Evolutionary conservation across 129 eudicot genomes (phyloP).

Genomic region (Lactuca saligna): DNA sequence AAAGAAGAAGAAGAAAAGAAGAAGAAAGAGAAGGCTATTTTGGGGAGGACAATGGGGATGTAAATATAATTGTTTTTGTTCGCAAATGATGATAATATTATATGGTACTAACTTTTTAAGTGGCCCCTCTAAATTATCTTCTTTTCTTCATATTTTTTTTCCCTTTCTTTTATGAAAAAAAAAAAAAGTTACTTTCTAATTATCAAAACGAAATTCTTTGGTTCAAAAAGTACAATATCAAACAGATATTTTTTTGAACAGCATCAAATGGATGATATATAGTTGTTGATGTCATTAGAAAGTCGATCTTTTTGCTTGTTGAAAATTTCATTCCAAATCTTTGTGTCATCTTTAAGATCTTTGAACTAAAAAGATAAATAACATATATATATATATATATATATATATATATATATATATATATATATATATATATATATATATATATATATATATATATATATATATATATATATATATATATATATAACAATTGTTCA

Average conservation of each 20-base stretch:
- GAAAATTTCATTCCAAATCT: slow-evolving; percentile 14
- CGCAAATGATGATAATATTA: slow-evolving; percentile 30
- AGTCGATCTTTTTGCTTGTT: slow-evolving; percentile 15
- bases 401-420: too few relatives aligned
- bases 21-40: slow-evolving; percentile 27
- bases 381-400: background rate
- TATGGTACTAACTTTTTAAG: slow-evolving; percentile 27
- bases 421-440: too few relatives aligned
- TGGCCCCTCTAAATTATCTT: slow-evolving; percentile 28
- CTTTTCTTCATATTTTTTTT: slow-evolving; percentile 37
- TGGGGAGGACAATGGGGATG: slow-evolving; percentile 22
- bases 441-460: too few relatives aligned
- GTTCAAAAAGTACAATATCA: slow-evolving; percentile 12
- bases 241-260: background rate
- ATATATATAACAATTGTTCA: too few relatives aligned
- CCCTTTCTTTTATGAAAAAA: slow-evolving; percentile 12
- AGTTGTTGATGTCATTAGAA: slow-evolving; percentile 15
- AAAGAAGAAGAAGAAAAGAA: slow-evolving; percentile 24
- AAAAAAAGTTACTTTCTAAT: slow-evolving; percentile 1
- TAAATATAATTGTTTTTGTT: slow-evolving; percentile 27
- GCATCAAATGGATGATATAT: background rate
- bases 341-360: background rate
- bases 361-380: background rate
- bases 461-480: too few relatives aligned
- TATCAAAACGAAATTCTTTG: slow-evolving; percentile 13